Conservation (phyloP, 2,329 filamentous ascomycete genomes). For the Aspergillus tamarii region DNA sequence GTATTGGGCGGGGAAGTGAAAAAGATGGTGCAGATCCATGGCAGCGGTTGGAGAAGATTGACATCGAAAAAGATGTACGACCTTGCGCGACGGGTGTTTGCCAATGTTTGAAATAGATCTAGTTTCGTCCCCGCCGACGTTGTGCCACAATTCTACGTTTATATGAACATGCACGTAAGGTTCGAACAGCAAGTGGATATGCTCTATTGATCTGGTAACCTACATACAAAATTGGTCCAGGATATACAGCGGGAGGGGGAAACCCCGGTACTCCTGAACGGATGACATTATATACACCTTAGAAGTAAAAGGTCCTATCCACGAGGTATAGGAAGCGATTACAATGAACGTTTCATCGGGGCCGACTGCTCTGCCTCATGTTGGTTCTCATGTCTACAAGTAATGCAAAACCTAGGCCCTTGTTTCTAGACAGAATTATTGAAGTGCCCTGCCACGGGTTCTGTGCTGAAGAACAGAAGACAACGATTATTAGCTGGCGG, state of each 20-base stretch:
- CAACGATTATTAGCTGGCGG: background rate
- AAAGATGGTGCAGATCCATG: conserved; percentile 32
- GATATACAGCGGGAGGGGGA: background rate
- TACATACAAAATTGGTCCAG: conserved; percentile 1
- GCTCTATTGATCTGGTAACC: background rate
- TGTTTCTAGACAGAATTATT: background rate
- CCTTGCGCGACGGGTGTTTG: conserved; percentile 46
- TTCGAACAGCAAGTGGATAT: background rate
- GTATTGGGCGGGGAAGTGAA: conserved; percentile 28
- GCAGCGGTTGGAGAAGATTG: conserved; percentile 45
- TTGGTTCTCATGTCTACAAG: background rate
- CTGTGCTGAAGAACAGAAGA: background rate
- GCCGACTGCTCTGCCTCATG: background rate
- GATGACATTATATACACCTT: conserved; percentile 4
- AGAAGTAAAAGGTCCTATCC: background rate
- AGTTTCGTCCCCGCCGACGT: no score
- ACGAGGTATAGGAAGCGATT: background rate
- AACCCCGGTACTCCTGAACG: background rate
- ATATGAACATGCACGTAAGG: background rate
- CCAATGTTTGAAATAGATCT: conserved; percentile 28
- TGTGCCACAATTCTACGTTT: background rate
- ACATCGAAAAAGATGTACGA: conserved; percentile 52
- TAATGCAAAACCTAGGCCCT: background rate
- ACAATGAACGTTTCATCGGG: background rate
- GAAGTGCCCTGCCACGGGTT: background rate